Base-by-base conservation (phyloP, 1,284 basidiomycete genomes). In the Microbotryomycetes sp. region DNA sequence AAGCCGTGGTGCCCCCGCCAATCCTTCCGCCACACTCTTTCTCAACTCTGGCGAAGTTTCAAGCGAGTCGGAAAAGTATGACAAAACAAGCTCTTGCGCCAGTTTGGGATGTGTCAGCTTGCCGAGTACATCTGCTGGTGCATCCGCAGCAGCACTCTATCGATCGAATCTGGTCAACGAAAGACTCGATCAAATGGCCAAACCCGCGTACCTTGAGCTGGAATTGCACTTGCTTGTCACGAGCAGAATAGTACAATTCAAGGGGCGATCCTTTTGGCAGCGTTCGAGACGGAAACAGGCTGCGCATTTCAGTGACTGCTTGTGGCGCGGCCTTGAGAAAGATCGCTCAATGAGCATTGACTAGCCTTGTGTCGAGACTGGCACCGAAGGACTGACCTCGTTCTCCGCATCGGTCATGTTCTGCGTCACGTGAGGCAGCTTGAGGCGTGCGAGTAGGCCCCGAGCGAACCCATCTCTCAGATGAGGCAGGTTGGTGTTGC, bases 401-500 rank as follows among this genome's bases (percentile, higher is more conserved):
- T 24, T 51, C 16, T 29, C 48, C 18, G 60, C 45, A 3, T 50
- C 57, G 4, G 51, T 56, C 16, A 64, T 30, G 2, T 49, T 30
- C 0, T 49, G 29, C 0, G 62, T 55, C 15, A 29, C 66, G 21
- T n/a, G 65, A 35, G 80, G 81, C 9, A 81, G 73, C 45, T 81
- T 78, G 65, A 89, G 77, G 13, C 89, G 84, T 0, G 79, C 78
- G 66, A 85, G 82, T 31, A 93, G 74, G 6, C 89, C 81, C 35
- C 91, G 83, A 72, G 88, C 79, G 71, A 92, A 91, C 1, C 87
- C 91, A 71, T 93, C 90, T 24, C 91, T 82, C 21, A 93, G 78
- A 71, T 93, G 91, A 21, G 82, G 81, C 72, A 86, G 89, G 6
- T 85, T 87, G 0, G 90, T 93, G 30, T 80, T 81, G 16, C 90